Conservation (phyloP, 768 basidiomycete species). For the Gyrodon lividus region DNA sequence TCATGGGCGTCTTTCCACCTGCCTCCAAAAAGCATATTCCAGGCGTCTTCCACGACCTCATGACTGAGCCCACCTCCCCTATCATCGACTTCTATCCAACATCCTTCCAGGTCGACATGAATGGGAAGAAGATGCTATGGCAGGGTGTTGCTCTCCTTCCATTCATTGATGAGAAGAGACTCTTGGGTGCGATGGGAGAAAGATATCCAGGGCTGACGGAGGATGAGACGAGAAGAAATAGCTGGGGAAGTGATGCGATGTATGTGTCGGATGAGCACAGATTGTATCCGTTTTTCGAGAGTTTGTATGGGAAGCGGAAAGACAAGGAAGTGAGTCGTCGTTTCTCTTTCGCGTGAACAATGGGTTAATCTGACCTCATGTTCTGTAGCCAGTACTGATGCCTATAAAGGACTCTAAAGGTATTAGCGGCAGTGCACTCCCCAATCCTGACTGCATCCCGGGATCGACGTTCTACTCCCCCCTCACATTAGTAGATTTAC, state of each 20-base stretch:
- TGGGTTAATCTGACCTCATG: conserved; percentile 13
- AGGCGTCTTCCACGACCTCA: conserved; percentile 77
- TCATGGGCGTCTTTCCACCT: conserved; percentile 98
- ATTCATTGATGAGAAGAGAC: conserved; percentile 85
- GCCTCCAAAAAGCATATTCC: conserved; percentile 87
- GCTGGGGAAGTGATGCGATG: conserved; percentile 79
- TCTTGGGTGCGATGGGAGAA: conserved; percentile 79
- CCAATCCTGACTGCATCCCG: conserved; percentile 87
- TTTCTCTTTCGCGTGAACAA: conserved; percentile 3
- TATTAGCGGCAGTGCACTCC: conserved; percentile 74
- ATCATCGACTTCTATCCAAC: conserved; percentile 95
- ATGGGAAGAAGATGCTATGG: conserved; percentile 99
- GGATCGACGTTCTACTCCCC: conserved; percentile 88
- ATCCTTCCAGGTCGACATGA: conserved; percentile 97
- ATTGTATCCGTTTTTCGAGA: conserved; percentile 84
- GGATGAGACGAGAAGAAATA: conserved; percentile 82
- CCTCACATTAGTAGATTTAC: conserved; percentile 54
- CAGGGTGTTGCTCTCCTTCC: conserved; percentile 96
- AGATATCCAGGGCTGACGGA: conserved; percentile 66
- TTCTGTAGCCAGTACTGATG: conserved; percentile 66
- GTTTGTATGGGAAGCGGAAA: conserved; percentile 88
- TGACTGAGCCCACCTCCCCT: conserved; percentile 83
- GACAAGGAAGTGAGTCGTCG: conserved; percentile 57
- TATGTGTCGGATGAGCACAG: conserved; percentile 83
- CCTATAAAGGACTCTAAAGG: conserved; percentile 71